These are phyloP conservation scores for Schoenoplectus triqueter DNA, from an alignment of 202 grass and related monocot genomes.

Conservation along the genomic window DNA sequence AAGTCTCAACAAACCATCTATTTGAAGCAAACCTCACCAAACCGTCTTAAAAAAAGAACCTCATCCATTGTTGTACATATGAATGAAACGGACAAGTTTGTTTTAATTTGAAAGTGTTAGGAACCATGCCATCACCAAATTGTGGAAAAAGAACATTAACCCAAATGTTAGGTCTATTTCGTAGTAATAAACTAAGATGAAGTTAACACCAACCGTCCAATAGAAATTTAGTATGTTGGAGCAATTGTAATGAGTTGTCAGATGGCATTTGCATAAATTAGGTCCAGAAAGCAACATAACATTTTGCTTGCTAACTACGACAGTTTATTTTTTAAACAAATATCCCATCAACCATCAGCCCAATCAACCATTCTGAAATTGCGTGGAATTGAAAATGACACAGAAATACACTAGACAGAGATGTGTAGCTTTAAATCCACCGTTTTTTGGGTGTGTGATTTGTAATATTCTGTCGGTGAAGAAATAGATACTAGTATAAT, in stretches of 20 bases:
- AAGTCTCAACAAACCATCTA: not conserved
- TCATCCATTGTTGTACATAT: not conserved
- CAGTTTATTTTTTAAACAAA: conserved; percentile 2
- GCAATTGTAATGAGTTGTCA: not conserved
- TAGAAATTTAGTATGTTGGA: not conserved
- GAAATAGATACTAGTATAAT: not conserved
- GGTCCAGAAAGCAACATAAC: conserved; percentile 31
- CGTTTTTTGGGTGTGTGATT: not conserved
- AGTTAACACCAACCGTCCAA: not conserved
- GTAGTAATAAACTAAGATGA: not conserved
- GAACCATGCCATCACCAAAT: not conserved
- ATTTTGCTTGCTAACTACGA: not conserved
- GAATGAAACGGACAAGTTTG: not conserved
- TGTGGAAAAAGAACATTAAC: not conserved
- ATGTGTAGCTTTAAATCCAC: not conserved
- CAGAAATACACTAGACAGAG: not conserved
- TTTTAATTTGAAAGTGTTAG: not conserved
- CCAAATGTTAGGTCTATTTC: no score
- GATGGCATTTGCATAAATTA: conserved; percentile 33
- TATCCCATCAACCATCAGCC: not conserved
- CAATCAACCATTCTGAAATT: not conserved
- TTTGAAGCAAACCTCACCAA: not conserved
- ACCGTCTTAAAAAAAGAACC: not conserved
- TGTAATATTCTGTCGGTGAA: not conserved
- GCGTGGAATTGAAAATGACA: not conserved